Evolutionary conservation across 2,329 filamentous ascomycete genomes (phyloP).

Genomic region (Epichloe typhina): DNA sequence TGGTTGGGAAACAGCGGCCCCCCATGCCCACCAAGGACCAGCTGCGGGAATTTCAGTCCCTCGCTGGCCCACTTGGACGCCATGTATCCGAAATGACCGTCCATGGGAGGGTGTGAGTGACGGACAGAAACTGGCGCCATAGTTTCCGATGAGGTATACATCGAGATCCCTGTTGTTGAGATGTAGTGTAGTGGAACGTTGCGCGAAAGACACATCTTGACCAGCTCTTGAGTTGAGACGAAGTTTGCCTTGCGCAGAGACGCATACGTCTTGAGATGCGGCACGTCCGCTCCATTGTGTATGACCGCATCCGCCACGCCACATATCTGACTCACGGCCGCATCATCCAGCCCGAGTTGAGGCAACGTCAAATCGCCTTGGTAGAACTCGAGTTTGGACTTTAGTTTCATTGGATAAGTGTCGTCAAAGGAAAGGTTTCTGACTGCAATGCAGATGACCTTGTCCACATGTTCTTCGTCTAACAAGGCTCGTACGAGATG

Average conservation of each 20-base stretch:
- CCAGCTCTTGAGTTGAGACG: constrained; percentile 16
- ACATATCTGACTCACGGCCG: not conserved
- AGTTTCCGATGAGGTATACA: not conserved
- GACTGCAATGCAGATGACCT: constrained; percentile 31
- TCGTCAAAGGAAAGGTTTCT: constrained; percentile 5
- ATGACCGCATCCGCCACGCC: constrained; percentile 28
- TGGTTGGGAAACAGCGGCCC: too few species aligned
- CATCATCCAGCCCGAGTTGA: constrained; percentile 24
- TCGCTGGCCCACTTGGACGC: constrained; percentile 20
- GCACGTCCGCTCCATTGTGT: constrained; percentile 29
- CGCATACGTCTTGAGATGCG: constrained; percentile 19
- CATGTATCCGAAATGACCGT: constrained; percentile 17
- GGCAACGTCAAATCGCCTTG: constrained; percentile 11
- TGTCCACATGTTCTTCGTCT: constrained; percentile 14
- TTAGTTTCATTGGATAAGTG: not conserved
- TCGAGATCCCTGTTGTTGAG: not conserved
- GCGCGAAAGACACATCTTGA: constrained; percentile 7
- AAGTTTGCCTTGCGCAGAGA: constrained; percentile 17
- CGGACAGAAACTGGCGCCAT: not conserved
- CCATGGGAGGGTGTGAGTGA: constrained; percentile 1
- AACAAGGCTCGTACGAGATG: constrained; percentile 7
- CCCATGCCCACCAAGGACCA: too few species aligned
- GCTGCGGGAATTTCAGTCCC: not conserved
- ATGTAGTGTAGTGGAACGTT: constrained; percentile 19
- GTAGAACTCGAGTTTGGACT: constrained; percentile 7